Evolutionary conservation across 2,329 filamentous ascomycete genomes (phyloP).

Genomic region (Tolypocladium ovalisporum): DNA sequence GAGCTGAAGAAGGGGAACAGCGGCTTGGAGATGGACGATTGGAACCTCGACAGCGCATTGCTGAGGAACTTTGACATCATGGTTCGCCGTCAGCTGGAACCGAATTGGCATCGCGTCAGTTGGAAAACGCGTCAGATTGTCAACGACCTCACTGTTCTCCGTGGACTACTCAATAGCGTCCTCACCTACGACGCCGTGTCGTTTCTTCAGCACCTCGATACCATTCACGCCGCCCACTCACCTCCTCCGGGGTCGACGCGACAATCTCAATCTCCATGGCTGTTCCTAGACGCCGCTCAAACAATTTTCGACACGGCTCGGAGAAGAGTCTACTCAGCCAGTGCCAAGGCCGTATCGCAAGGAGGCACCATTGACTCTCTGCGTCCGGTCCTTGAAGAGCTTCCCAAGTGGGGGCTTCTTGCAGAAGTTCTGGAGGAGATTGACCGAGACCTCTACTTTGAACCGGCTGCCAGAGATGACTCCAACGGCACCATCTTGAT

Average conservation of each 20-base stretch:
- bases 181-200: conserved; percentile 82
- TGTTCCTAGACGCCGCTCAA: conserved; percentile 90
- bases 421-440: conserved; percentile 92
- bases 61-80: conserved; percentile 87
- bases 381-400: conserved; percentile 77
- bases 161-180: conserved; percentile 70
- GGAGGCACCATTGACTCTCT: conserved; percentile 48
- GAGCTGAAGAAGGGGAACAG: conserved; percentile 87
- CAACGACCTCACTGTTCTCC: conserved; percentile 72
- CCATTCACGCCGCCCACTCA: conserved; percentile 81
- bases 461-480: conserved; percentile 63
- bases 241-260: conserved; percentile 78
- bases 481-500: conserved; percentile 89
- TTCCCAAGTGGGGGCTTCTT: conserved; percentile 85
- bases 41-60: conserved; percentile 87
- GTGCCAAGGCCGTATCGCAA: conserved; percentile 39
- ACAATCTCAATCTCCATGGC: conserved; percentile 87
- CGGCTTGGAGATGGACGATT: conserved; percentile 90
- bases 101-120: conserved; percentile 93
- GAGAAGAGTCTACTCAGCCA: conserved; percentile 71
- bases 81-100: conserved; percentile 80
- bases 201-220: conserved; percentile 88
- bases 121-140: conserved; percentile 95
- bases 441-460: conserved; percentile 79
- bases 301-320: conserved; percentile 89